Evolutionary conservation across 2,329 filamentous ascomycete species (phyloP).

Genomic region (Scolecobasidium constrictum): DNA sequence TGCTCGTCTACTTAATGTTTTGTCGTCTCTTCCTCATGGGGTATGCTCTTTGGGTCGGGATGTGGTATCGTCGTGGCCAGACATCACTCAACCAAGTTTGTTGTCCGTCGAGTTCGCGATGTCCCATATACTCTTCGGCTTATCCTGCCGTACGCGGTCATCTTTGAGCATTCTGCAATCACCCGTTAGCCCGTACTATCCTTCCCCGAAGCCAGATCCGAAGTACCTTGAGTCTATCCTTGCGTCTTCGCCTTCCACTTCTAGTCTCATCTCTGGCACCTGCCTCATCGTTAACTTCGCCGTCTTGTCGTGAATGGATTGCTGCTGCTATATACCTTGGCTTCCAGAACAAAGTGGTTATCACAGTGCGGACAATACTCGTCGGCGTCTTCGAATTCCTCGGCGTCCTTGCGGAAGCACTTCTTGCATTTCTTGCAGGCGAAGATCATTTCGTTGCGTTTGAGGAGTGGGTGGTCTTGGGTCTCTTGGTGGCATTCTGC

Average conservation of each 20-base stretch:
- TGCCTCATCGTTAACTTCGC: too few species aligned
- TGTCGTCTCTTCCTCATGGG: too few species aligned
- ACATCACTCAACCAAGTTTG: neutral
- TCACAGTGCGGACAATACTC: constrained; percentile 99
- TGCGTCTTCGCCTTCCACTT: constrained; percentile 85
- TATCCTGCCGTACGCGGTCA: constrained; percentile 56
- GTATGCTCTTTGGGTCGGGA: too few species aligned
- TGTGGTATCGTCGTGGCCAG: too few species aligned
- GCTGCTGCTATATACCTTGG: too few species aligned
- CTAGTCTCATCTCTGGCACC: constrained; percentile 69
- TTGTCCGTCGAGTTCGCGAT: constrained; percentile 64
- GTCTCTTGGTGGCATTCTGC: constrained; percentile 83
- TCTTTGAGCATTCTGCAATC: constrained; percentile 71
- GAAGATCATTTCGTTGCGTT: constrained; percentile 81
- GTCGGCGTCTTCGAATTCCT: constrained; percentile 88
- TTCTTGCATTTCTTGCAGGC: constrained; percentile 99
- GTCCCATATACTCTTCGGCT: constrained; percentile 61
- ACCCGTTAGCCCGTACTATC: neutral
- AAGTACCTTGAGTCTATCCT: constrained; percentile 61
- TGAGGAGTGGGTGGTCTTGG: constrained; percentile 64
- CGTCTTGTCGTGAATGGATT: too few species aligned
- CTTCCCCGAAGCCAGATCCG: too few species aligned
- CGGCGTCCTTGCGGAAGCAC: constrained; percentile 87
- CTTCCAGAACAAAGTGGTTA: constrained; percentile 94
- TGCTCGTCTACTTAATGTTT: neutral